Percentiles rank a stretch among this genome's conserved stretches.
These are phyloP conservation scores for Aureobasidium pullulans DNA, from an alignment of 2,329 filamentous ascomycete genomes.

Conservation along the genomic window DNA sequence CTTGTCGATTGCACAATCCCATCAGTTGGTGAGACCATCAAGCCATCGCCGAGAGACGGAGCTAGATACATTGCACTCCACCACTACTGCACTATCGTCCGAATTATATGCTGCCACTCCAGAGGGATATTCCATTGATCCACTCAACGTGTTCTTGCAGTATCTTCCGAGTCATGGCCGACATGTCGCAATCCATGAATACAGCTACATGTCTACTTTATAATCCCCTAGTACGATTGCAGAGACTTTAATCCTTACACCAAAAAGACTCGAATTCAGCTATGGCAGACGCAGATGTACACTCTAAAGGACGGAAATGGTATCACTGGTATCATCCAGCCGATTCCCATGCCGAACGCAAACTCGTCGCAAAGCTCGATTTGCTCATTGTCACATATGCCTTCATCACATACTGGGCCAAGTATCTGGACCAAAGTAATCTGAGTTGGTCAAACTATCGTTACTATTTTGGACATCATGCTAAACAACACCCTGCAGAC, in stretches of 20 bases:
- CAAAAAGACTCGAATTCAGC: not conserved
- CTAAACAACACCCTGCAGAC: conserved; percentile 27
- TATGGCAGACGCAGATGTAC: not conserved
- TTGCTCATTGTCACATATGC: conserved; percentile 50
- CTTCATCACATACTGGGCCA: conserved; percentile 49
- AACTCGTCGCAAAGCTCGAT: conserved; percentile 49
- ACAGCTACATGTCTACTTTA: not conserved
- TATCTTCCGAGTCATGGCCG: not conserved
- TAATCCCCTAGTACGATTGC: too few species aligned
- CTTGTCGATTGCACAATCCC: not conserved
- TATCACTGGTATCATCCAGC: conserved; percentile 41
- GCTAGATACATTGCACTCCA: not conserved
- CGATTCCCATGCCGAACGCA: conserved; percentile 45
- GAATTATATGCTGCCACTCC: not conserved
- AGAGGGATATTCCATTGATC: too few species aligned
- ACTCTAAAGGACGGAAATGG: conserved; percentile 1
- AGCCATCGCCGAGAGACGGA: not conserved
- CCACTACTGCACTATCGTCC: not conserved
- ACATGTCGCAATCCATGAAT: not conserved
- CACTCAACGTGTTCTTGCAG: not conserved
- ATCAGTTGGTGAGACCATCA: not conserved
- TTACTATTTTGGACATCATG: not conserved
- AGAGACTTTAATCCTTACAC: too few species aligned
- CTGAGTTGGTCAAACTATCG: conserved; percentile 35
- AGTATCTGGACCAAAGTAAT: conserved; percentile 50